Conservation (phyloP, 768 basidiomycete genomes). For the Suillus tomentosus region DNA sequence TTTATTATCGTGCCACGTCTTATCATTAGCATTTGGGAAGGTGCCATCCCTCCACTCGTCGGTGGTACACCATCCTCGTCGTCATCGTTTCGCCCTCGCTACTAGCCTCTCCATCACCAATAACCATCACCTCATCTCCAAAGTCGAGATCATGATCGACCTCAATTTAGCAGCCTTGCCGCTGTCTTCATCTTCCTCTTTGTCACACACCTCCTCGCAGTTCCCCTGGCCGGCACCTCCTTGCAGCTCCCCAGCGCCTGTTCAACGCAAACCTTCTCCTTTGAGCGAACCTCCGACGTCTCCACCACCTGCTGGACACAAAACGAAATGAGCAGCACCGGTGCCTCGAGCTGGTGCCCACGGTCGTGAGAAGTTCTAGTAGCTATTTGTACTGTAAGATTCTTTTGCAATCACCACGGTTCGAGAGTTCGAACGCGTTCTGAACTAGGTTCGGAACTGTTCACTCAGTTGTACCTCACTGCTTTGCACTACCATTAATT, state of each 20-base stretch:
- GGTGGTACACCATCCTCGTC: constrained; percentile 28
- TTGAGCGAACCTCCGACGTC: no score
- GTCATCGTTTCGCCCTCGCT: constrained; percentile 39
- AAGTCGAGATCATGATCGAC: constrained; percentile 58
- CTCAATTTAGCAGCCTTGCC: constrained; percentile 19
- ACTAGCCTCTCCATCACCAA: constrained; percentile 59
- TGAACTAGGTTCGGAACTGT: no score
- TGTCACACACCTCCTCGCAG: constrained; percentile 41
- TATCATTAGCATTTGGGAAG: not conserved
- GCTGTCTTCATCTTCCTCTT: constrained; percentile 60
- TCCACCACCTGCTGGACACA: not conserved
- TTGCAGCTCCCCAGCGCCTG: no score
- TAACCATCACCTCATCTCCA: constrained; percentile 51
- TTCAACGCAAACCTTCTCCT: no score
- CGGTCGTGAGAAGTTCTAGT: not conserved
- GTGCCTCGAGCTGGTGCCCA: no score
- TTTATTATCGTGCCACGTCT: not conserved
- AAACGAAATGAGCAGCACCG: not conserved
- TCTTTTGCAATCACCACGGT: no score
- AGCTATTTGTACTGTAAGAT: not conserved
- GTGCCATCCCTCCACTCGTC: no score
- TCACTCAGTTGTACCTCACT: no score
- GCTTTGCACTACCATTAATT: not conserved
- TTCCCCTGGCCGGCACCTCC: no score
- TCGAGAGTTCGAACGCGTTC: no score